phyloP scores from a whole-genome alignment of 495 filamentous ascomycete species.

The Hypoxylon intermedium region DNA sequence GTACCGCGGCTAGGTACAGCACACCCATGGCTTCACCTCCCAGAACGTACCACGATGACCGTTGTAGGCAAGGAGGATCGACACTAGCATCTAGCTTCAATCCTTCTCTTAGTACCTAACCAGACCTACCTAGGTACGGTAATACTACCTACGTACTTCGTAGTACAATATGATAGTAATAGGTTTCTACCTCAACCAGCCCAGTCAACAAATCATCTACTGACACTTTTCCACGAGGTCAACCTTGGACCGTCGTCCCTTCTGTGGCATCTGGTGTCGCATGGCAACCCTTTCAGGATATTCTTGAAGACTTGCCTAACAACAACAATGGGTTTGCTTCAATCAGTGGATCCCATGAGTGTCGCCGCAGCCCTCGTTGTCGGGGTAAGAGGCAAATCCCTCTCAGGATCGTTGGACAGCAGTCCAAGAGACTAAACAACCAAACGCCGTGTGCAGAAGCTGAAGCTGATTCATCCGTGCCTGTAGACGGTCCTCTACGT shows the following conservation, averaged over 20 bases:
- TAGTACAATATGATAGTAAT: too few relatives aligned
- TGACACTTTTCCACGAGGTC: too few relatives aligned
- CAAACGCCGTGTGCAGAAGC: background rate
- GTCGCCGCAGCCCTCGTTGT: conserved; percentile 6
- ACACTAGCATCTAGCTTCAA: background rate
- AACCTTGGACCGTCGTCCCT: too few relatives aligned
- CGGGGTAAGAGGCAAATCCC: conserved; percentile 1
- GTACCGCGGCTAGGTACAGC: too few relatives aligned
- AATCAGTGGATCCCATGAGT: background rate
- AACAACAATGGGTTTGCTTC: conserved; percentile 4
- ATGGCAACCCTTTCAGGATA: background rate
- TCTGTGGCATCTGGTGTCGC: too few relatives aligned
- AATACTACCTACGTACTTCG: too few relatives aligned
- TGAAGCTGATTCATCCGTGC: background rate
- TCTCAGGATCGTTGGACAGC: background rate
- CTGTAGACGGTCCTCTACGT: conserved; percentile 7
- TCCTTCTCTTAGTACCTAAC: background rate
- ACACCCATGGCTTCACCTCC: too few relatives aligned
- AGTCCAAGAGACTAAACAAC: too few relatives aligned
- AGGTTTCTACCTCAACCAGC: too few relatives aligned
- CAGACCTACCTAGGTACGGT: too few relatives aligned
- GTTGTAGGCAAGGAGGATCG: background rate
- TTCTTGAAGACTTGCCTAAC: background rate
- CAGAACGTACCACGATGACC: background rate
- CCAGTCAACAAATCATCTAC: too few relatives aligned